These are phyloP conservation scores for Coffea humblotiana DNA, from an alignment of 305 asterid species.

Conservation along the genomic window DNA sequence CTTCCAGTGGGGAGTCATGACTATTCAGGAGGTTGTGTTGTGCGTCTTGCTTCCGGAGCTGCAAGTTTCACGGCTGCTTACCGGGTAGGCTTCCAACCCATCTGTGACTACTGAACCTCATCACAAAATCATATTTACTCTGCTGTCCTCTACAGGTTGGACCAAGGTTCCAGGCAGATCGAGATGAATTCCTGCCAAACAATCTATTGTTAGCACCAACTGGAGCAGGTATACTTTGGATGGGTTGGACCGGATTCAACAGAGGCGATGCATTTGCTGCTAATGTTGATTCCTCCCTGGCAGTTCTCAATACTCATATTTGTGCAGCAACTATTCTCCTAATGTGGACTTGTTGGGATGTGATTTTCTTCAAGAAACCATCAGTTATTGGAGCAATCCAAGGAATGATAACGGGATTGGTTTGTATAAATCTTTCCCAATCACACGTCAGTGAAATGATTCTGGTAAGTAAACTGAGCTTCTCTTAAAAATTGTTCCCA, in stretches of 20 bases:
- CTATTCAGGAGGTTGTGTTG: constrained; percentile 56
- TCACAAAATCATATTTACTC: not conserved
- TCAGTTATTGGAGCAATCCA: constrained; percentile 57
- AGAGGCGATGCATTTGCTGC: constrained; percentile 56
- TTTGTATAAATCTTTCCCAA: constrained; percentile 29
- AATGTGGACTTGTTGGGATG: constrained; percentile 51
- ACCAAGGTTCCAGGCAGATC: constrained; percentile 43
- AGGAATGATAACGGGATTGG: constrained; percentile 66
- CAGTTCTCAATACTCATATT: constrained; percentile 52
- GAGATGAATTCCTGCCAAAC: constrained; percentile 59
- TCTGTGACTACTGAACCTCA: too few species aligned
- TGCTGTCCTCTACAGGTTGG: constrained; percentile 41
- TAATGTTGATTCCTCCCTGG: constrained; percentile 37
- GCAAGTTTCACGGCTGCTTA: constrained; percentile 66
- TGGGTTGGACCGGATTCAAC: constrained; percentile 70
- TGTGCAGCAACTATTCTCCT: constrained; percentile 67
- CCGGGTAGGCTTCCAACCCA: too few species aligned
- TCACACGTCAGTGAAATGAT: not conserved
- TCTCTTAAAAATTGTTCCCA: not conserved
- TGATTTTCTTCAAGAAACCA: constrained; percentile 45
- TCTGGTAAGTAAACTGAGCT: not conserved
- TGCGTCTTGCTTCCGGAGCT: constrained; percentile 52
- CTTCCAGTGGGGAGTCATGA: constrained; percentile 40
- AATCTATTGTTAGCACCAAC: constrained; percentile 49
- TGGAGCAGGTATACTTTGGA: constrained; percentile 59